Evolutionary conservation across 192 early-diverging fungal genomes (phyloP), one percentile per base, ranked within the genome.

Genomic region (Gorgonomyces haynaldii): DNA sequence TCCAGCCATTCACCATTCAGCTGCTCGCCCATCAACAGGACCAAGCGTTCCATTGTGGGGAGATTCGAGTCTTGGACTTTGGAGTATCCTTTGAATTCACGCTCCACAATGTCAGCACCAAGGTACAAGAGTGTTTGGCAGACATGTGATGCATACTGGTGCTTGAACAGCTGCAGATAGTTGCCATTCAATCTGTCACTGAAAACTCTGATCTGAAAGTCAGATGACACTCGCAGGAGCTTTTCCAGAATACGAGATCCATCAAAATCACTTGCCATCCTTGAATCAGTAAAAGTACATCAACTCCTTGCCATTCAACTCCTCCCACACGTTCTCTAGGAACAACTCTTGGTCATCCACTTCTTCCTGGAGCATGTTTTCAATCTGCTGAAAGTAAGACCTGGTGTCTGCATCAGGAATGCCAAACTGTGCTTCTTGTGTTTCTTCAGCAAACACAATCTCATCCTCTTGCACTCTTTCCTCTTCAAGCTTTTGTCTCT

Each of bases 141-240:
- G 0, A 88, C 87, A 50, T 92, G 89, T 0, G 87, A 90, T 1
- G 84, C 86, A 53, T 85, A 90, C 40, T 80, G 83, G 54, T 92
- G 87, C 13, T 77, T 69, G 25, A 87, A 85, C 30, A 92, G 65
- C 42, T 76, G 39, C 22, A 6, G 46, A 51, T 35, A 58, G 43
- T 64, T 50, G 31, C 66, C 69, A 22, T 43, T 54, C 12, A 68
- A 69, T 48, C 74, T 67, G 44, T 77, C 74, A 30, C 67, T 66
- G 16, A 87, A 83, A 15, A 79, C 66, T 19, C 84, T 74, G 16
- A 89, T 61, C 54, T 86, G 84, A 48, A 80, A 77, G 53, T 84
- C 81, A 45, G 74, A 67, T 0, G 86, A 81, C 7, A 74, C 55
- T 29, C 71, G 58, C 8, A 91, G 58, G 29, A 91, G 47, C 60